phyloP scores from a whole-genome alignment of 129 eudicot genomes.

The Sambucus nigra region DNA sequence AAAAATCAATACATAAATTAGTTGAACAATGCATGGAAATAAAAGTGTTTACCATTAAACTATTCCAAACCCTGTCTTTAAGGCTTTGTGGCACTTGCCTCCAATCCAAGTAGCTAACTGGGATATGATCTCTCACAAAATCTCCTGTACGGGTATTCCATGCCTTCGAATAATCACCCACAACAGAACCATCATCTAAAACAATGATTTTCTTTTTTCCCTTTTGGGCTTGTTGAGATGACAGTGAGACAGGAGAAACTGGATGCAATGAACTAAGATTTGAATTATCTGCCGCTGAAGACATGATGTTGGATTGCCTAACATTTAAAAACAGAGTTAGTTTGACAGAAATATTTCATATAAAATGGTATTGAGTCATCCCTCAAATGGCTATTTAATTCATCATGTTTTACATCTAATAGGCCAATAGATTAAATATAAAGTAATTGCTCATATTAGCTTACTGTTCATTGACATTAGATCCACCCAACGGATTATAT shows the following conservation, averaged over 20 bases:
- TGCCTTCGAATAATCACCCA: not conserved
- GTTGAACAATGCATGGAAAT: not conserved
- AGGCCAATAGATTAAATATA: too few species aligned
- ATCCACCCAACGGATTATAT: too few species aligned
- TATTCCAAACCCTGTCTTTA: not conserved
- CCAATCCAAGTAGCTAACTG: not conserved
- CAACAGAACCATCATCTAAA: not conserved
- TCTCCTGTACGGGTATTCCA: not conserved
- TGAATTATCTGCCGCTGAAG: not conserved
- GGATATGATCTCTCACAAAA: not conserved
- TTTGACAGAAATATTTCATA: too few species aligned
- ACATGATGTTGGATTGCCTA: too few species aligned
- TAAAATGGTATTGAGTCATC: too few species aligned
- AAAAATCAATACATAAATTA: too few species aligned
- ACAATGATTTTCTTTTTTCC: not conserved
- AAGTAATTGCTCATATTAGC: too few species aligned
- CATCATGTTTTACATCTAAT: too few species aligned
- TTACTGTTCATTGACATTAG: too few species aligned
- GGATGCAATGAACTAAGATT: not conserved
- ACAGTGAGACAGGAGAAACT: not conserved
- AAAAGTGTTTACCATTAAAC: not conserved
- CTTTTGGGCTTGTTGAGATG: not conserved
- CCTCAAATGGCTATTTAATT: too few species aligned
- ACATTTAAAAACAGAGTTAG: too few species aligned
- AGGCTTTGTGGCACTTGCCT: not conserved